Evolutionary conservation across 2,329 filamentous ascomycete species (phyloP).

Genomic region (Atkinsonella texensis): DNA sequence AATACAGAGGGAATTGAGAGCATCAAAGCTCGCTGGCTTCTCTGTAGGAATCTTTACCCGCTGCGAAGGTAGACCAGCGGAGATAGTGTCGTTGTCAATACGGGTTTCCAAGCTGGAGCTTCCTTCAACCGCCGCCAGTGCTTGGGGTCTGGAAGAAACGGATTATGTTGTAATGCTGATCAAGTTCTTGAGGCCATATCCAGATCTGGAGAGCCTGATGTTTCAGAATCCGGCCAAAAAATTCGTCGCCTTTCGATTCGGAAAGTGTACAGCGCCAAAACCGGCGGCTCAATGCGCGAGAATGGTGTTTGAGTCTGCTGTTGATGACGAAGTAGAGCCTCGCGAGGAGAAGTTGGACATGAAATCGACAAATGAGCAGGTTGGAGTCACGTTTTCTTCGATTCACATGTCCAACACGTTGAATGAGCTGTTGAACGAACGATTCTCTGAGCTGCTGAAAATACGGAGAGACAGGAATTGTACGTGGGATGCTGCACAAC

Average conservation of each 20-base stretch:
- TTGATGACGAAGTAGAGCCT: conserved; percentile 7
- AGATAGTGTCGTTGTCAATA: conserved; percentile 53
- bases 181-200: conserved; percentile 51
- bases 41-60: conserved; percentile 51
- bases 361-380: neutral
- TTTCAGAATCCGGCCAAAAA: conserved; percentile 26
- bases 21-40: conserved; percentile 54
- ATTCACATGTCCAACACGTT: conserved; percentile 64
- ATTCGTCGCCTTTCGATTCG: conserved; percentile 47
- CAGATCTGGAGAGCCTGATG: conserved; percentile 39
- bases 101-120: conserved; percentile 59
- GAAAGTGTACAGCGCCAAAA: conserved; percentile 61
- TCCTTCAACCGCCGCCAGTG: conserved; percentile 60
- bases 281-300: conserved; percentile 46
- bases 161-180: conserved; percentile 69
- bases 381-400: conserved; percentile 18
- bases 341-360: neutral
- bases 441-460: conserved; percentile 50
- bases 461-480: conserved; percentile 40
- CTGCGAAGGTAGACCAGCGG: conserved; percentile 27
- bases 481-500: conserved; percentile 43
- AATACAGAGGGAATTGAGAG: conserved; percentile 28
- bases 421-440: conserved; percentile 44
- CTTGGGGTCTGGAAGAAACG: conserved; percentile 56
- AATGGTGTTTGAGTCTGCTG: conserved; percentile 29